phyloP scores from a whole-genome alignment of 2,329 filamentous ascomycete species.

The Alternaria postmessia region DNA sequence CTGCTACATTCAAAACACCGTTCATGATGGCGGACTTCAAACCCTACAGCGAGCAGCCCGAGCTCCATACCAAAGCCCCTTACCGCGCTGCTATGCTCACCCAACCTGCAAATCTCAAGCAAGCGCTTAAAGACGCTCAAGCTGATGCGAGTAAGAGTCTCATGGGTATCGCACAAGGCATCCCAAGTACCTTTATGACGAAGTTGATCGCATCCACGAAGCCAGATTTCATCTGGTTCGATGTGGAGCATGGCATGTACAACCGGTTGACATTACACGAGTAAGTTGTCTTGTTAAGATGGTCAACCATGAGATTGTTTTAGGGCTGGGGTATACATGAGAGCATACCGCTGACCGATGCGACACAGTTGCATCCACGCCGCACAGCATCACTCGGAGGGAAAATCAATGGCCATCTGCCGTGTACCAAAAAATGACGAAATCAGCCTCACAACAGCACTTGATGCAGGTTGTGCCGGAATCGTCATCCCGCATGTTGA shows the following conservation, averaged over 20 bases:
- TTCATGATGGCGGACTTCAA: constrained; percentile 26
- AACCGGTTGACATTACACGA: constrained; percentile 35
- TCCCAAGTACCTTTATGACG: constrained; percentile 37
- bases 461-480: constrained; percentile 36
- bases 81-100: constrained; percentile 35
- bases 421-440: constrained; percentile 37
- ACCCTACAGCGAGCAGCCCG: constrained; percentile 34
- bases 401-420: constrained; percentile 32
- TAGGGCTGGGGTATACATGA: not conserved
- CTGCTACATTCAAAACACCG: not conserved
- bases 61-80: constrained; percentile 32
- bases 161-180: constrained; percentile 38
- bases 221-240: constrained; percentile 40
- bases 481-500: constrained; percentile 37
- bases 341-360: not conserved
- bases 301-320: too few relatives aligned
- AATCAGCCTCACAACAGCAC: constrained; percentile 31
- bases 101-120: constrained; percentile 30
- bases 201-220: constrained; percentile 38
- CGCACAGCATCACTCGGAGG: constrained; percentile 38
- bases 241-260: constrained; percentile 42
- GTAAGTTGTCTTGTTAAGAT: constrained; percentile 14
- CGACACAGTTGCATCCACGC: constrained; percentile 34
- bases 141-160: constrained; percentile 34
- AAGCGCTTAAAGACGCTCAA: constrained; percentile 33